These are phyloP conservation scores for Paratinospora sagittata DNA, from an alignment of 164 flowering plant species.

Conservation along the genomic window DNA sequence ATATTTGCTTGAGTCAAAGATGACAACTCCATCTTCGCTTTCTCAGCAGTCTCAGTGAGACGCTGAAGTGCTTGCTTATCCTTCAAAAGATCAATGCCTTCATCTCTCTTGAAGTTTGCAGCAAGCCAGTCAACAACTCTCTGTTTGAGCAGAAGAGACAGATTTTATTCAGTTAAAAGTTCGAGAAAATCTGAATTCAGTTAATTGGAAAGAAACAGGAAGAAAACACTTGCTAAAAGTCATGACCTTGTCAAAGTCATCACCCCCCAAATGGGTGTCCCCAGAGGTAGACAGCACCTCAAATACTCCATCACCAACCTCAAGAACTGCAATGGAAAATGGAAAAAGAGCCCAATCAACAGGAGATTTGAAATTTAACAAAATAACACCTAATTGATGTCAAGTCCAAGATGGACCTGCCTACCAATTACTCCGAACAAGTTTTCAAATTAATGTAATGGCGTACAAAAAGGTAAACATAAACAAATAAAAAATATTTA, in stretches of 20 bases:
- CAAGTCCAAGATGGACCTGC: no score
- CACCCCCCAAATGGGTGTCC: constrained; percentile 82
- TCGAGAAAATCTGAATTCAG: background rate
- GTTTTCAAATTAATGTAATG: no score
- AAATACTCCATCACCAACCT: constrained; percentile 91
- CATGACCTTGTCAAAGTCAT: constrained; percentile 82
- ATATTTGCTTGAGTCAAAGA: constrained; percentile 60
- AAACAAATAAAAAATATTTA: no score
- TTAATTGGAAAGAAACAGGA: background rate
- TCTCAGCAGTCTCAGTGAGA: constrained; percentile 65
- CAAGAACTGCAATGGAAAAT: constrained; percentile 54
- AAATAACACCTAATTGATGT: no score
- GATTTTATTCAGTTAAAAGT: background rate
- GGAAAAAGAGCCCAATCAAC: background rate
- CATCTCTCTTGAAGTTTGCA: constrained; percentile 57
- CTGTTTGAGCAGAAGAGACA: constrained; percentile 21
- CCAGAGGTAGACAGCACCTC: constrained; percentile 86
- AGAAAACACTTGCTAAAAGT: background rate
- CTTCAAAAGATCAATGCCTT: constrained; percentile 69
- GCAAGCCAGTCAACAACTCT: constrained; percentile 78
- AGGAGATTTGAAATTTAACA: no score
- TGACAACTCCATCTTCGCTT: constrained; percentile 69
- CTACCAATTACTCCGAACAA: no score
- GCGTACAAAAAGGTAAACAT: no score
- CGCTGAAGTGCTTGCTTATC: constrained; percentile 70